Conservation (phyloP, 306 rosid species). For the Casuarina glauca region DNA sequence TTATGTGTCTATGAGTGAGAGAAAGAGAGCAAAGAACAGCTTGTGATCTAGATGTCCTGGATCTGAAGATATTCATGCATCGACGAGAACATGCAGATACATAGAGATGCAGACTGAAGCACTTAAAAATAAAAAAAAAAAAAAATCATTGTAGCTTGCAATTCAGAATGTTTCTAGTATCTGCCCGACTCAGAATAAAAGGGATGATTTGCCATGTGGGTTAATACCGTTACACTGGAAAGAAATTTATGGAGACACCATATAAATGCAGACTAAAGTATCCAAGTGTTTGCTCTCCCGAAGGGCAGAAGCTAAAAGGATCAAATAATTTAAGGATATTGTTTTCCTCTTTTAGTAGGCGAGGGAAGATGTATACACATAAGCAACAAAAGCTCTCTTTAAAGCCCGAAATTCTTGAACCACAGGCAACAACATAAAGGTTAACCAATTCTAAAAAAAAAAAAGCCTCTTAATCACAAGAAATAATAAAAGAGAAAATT, state of each 20-base stretch:
- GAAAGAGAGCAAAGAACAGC: background rate
- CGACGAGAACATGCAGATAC: background rate
- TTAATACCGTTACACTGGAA: background rate
- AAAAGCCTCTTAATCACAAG: background rate
- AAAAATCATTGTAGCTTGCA: background rate
- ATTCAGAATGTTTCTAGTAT: background rate
- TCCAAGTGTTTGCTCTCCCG: background rate
- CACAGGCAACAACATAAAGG: background rate
- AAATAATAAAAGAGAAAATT: background rate
- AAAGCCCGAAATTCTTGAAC: background rate
- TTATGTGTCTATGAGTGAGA: too few relatives aligned
- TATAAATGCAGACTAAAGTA: background rate
- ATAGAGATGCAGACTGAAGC: background rate
- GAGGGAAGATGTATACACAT: background rate
- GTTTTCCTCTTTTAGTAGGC: background rate
- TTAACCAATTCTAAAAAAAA: background rate
- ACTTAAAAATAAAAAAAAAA: too few relatives aligned
- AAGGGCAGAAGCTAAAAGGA: background rate
- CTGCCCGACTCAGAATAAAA: background rate
- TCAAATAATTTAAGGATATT: background rate
- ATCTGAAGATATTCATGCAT: background rate
- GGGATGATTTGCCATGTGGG: background rate
- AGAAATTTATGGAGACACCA: background rate
- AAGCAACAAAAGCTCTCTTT: background rate
- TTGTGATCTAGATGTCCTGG: background rate